Conservation (phyloP, 1,139 yeast species). For the Magnusiomyces suaveolens region DNA sequence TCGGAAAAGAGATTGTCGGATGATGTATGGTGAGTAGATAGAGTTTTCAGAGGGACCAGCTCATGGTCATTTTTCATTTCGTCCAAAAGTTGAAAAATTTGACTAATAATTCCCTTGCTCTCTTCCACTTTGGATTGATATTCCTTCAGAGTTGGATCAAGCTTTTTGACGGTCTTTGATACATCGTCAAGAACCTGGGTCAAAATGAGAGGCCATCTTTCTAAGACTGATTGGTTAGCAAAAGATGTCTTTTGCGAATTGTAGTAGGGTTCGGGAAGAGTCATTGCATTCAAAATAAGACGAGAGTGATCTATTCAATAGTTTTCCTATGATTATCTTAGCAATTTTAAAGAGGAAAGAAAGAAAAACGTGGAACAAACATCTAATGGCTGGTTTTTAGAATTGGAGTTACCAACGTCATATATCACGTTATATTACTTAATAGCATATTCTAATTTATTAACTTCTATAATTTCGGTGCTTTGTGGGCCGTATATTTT, state of each 20-base stretch:
- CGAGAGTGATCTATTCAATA: no score
- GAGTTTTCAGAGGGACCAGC: slow-evolving; percentile 17
- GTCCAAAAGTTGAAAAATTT: slow-evolving; percentile 31
- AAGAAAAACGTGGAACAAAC: no score
- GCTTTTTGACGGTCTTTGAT: slow-evolving; percentile 27
- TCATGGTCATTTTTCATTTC: slow-evolving; percentile 28
- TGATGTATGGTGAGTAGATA: slow-evolving; percentile 15
- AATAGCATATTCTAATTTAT: no score
- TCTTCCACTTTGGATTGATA: slow-evolving; percentile 24
- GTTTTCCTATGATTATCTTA: no score
- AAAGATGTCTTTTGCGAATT: slow-evolving; percentile 69
- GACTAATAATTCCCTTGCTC: slow-evolving; percentile 31
- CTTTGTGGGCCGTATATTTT: no score
- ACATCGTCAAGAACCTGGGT: slow-evolving; percentile 59
- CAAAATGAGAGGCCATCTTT: slow-evolving; percentile 82
- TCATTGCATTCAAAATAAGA: not conserved
- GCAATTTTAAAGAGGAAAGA: no score
- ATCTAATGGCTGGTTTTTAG: no score
- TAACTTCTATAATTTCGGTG: no score
- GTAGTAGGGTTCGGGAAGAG: slow-evolving; percentile 26
- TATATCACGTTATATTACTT: no score
- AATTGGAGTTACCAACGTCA: no score
- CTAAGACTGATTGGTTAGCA: slow-evolving; percentile 67
- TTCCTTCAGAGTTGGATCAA: slow-evolving; percentile 13
- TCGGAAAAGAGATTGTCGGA: slow-evolving; percentile 24